Conservation (phyloP, 75 land plant species). For the Pinus taeda region DNA sequence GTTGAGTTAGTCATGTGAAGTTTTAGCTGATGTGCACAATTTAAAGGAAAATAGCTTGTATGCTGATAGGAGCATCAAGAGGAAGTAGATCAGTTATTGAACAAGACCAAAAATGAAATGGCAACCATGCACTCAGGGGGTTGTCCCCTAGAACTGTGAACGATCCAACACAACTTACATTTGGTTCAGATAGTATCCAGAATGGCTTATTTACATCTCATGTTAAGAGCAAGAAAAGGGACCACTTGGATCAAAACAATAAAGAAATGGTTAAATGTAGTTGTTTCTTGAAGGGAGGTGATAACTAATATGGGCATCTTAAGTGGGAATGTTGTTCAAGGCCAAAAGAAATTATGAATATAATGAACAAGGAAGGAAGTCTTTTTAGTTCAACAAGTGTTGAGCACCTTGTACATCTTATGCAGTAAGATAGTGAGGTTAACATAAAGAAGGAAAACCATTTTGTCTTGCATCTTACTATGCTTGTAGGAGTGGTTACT, state of each 20-base stretch:
- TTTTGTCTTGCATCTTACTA: conserved; percentile 22
- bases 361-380: conserved; percentile 43
- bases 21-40: background rate
- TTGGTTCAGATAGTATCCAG: conserved; percentile 9
- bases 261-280: conserved; percentile 26
- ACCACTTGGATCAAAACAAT: conserved; percentile 17
- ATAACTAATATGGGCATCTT: conserved; percentile 20
- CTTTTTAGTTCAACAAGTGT: conserved; percentile 21
- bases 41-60: background rate
- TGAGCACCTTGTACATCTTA: conserved; percentile 29
- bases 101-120: conserved; percentile 50
- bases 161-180: conserved; percentile 18
- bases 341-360: conserved; percentile 23
- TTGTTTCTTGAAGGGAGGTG: conserved; percentile 20
- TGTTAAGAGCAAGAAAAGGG: conserved; percentile 37
- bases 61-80: conserved; percentile 42
- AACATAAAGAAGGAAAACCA: conserved; percentile 21
- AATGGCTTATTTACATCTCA: conserved; percentile 10
- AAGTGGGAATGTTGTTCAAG: conserved; percentile 26
- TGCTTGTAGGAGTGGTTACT: conserved; percentile 33
- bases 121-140: conserved; percentile 29
- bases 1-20: background rate
- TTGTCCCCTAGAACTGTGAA: conserved; percentile 30
- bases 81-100: conserved; percentile 40
- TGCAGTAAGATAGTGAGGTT: conserved; percentile 37